Evolutionary conservation across 805 yeast species (phyloP).

Genomic region (Blastobotrys attinorum): DNA sequence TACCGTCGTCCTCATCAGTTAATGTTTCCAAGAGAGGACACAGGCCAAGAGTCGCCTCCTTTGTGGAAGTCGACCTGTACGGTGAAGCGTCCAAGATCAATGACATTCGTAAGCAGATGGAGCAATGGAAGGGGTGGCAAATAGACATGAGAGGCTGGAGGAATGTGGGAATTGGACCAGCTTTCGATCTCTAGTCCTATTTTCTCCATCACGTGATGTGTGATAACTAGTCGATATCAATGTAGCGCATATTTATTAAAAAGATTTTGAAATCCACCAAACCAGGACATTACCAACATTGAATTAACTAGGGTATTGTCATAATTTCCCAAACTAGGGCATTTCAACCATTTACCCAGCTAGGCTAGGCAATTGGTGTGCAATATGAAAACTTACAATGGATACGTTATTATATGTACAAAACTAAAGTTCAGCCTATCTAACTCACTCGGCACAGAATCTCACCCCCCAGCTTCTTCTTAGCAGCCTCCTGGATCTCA

Average conservation of each 20-base stretch:
- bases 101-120: constrained; percentile 38
- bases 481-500: constrained; percentile 82
- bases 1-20: not conserved
- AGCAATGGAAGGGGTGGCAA: constrained; percentile 78
- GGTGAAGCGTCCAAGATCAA: constrained; percentile 47
- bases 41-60: constrained; percentile 19
- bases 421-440: constrained; percentile 1
- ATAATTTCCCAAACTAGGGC: no score
- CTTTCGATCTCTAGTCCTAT: constrained; percentile 33
- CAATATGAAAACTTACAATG: no score
- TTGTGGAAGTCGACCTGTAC: constrained; percentile 31
- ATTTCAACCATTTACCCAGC: no score
- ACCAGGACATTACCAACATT: no score
- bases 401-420: not conserved
- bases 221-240: no score
- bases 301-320: no score
- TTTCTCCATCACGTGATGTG: no score
- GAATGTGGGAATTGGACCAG: constrained; percentile 57
- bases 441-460: constrained; percentile 58
- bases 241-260: no score
- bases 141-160: constrained; percentile 83
- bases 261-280: no score
- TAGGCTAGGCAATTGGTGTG: no score
- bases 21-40: not conserved
- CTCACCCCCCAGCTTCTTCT: constrained; percentile 63